A percentile compares a stretch with the other conserved stretches of the same genome.
These are phyloP conservation scores for Kluyveromyces dobzhanskii DNA, from an alignment of 805 yeast species.

Conservation along the genomic window DNA sequence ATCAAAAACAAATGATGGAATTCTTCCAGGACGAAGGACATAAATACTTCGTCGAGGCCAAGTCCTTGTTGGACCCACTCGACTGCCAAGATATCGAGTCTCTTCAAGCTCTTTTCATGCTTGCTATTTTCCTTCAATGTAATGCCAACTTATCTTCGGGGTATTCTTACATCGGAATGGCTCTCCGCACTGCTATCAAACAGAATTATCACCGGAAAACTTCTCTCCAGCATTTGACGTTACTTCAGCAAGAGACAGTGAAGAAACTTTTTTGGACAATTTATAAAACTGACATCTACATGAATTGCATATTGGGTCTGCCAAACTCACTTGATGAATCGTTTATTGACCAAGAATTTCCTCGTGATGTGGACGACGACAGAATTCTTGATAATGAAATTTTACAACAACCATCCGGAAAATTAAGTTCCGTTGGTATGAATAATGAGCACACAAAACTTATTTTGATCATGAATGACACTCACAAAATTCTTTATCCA, in stretches of 20 bases:
- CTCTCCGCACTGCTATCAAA: constrained; percentile 69
- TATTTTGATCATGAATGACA: constrained; percentile 58
- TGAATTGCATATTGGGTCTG: constrained; percentile 77
- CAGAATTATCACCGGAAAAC: constrained; percentile 77
- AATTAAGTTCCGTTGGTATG: constrained; percentile 63
- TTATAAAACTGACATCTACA: constrained; percentile 83
- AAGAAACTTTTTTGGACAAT: constrained; percentile 85
- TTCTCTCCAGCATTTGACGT: constrained; percentile 50
- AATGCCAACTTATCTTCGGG: constrained; percentile 82
- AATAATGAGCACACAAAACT: constrained; percentile 80
- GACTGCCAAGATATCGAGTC: constrained; percentile 74
- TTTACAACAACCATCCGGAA: constrained; percentile 38
- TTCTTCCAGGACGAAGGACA: constrained; percentile 67
- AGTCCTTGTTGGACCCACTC: constrained; percentile 71
- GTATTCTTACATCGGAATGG: constrained; percentile 84
- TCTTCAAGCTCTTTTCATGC: constrained; percentile 79
- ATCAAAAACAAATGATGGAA: constrained; percentile 19
- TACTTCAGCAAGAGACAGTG: constrained; percentile 73
- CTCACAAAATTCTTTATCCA: constrained; percentile 64
- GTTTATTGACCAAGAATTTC: constrained; percentile 82
- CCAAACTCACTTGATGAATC: constrained; percentile 71
- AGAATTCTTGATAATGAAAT: constrained; percentile 65
- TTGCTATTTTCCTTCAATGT: constrained; percentile 78
- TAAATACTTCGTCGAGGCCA: constrained; percentile 70
- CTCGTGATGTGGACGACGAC: constrained; percentile 79